Conservation (phyloP, 495 filamentous ascomycete genomes). For the Delitschia confertaspora region DNA sequence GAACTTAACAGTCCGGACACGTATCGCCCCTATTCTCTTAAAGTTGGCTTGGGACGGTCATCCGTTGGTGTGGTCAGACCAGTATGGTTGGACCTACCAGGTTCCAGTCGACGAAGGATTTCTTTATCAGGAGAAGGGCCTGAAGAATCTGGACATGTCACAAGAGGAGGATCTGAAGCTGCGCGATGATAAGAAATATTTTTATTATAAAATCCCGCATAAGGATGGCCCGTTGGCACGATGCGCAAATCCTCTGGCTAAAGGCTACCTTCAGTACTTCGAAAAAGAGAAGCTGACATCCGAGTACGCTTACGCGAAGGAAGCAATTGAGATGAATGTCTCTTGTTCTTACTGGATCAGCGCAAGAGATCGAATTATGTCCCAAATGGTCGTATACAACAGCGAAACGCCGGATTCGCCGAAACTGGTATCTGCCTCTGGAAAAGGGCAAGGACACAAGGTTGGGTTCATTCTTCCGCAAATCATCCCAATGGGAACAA, state of each 20-base stretch:
- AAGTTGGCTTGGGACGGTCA: constrained; percentile 80
- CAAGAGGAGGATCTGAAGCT: constrained; percentile 58
- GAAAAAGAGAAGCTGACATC: constrained; percentile 80
- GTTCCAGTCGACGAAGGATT: constrained; percentile 56
- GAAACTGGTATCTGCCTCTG: constrained; percentile 28
- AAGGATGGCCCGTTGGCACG: constrained; percentile 84
- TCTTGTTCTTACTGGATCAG: constrained; percentile 99
- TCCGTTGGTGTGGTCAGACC: constrained; percentile 87
- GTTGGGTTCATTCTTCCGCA: constrained; percentile 93
- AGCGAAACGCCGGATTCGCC: constrained; percentile 43
- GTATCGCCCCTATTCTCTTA: constrained; percentile 79
- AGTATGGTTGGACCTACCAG: constrained; percentile 83
- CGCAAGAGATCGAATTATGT: constrained; percentile 80
- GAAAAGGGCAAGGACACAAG: constrained; percentile 30
- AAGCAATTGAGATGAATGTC: constrained; percentile 95
- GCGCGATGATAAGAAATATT: constrained; percentile 53
- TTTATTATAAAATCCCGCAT: constrained; percentile 92
- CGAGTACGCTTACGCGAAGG: constrained; percentile 80
- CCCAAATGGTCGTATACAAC: constrained; percentile 87
- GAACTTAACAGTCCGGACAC: constrained; percentile 73
- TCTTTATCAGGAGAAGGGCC: constrained; percentile 59
- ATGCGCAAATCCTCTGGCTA: constrained; percentile 78
- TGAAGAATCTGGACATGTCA: constrained; percentile 60
- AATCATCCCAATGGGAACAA: constrained; percentile 96
- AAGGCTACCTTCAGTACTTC: constrained; percentile 82